Base-by-base conservation (phyloP, 768 basidiomycete genomes). In the Naematelia encephala region DNA sequence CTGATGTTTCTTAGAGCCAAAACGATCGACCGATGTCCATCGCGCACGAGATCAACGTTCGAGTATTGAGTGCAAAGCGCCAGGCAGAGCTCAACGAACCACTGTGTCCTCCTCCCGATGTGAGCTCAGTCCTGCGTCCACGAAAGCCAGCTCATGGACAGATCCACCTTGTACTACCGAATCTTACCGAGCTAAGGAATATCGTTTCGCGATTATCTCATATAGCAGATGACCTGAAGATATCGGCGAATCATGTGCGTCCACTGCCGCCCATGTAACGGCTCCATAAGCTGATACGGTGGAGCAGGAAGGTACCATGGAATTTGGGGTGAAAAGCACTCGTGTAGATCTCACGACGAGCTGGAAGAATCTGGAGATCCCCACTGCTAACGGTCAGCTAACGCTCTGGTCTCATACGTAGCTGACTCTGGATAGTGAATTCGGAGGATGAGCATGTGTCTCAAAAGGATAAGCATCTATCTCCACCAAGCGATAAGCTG, bases 41-140 rank as follows among this genome's bases (percentile, higher is more conserved):
- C 55, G 65, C 63, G 12, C 76, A 77, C 48, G 76, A 75, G 47
- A 67, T 77, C 59, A 65, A 64, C 34, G 69, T 74, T 27, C 55
- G 59, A 21, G 67, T 77, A 1, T 60, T 77, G 4, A 58, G 63
- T n/a, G 63, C 63, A 30, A 67, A 63, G 42, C 30, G 71, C 43
- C 72, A 75, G 26, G 42, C 54, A 11, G 70, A 73, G 27, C 57
- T 77, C 19, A 69, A 68, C 27, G 76, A 77, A 56, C 76, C 76
- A 0, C 26, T 75, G 3, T 77, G 76, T 62, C 76, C 76, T n/a
- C 67, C 67, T 42, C 76, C 76, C 0, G 76, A 77, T 61, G 76
- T 77, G 47, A 63, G 76, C 57, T 3, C 51, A 16, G 26, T 39
- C 10, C 49, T 19, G 22, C 21, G 29, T 12, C 25, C 21, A 14